phyloP scores from a whole-genome alignment of 371 early-diverging fungal species.

The Apophysomyces trapeziformis region DNA sequence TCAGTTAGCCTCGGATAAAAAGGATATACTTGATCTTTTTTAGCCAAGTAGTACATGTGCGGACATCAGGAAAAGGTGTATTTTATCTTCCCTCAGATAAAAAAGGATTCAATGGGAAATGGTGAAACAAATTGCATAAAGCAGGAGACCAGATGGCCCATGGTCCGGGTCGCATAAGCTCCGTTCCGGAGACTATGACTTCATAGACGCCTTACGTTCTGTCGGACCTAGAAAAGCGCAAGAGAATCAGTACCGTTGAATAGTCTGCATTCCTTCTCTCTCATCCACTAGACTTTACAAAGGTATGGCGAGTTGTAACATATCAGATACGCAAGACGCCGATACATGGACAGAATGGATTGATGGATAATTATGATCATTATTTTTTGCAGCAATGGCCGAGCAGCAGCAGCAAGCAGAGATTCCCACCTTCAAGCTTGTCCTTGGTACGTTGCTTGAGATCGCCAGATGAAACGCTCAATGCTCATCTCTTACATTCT shows the following conservation, averaged over 20 bases:
- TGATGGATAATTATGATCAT: neutral
- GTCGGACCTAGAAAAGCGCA: conserved; percentile 3
- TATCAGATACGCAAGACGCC: neutral
- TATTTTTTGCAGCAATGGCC: conserved; percentile 32
- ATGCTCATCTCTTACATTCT: neutral
- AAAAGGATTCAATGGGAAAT: too few relatives aligned
- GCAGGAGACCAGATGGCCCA: too few relatives aligned
- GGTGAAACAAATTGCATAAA: neutral
- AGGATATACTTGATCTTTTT: too few relatives aligned
- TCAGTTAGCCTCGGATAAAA: too few relatives aligned
- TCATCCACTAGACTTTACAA: neutral
- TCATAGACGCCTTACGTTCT: neutral
- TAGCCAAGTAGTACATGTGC: too few relatives aligned
- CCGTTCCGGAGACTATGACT: conserved; percentile 5
- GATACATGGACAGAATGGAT: neutral
- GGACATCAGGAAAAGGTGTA: too few relatives aligned
- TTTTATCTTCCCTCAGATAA: neutral
- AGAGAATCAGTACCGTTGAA: neutral
- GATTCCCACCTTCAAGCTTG: conserved; percentile 83
- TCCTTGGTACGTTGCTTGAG: conserved; percentile 61
- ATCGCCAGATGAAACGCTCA: conserved; percentile 1
- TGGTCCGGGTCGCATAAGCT: neutral
- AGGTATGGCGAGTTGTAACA: conserved; percentile 7
- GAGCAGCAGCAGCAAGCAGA: conserved; percentile 29
- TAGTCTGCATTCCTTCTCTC: conserved; percentile 2